Conservation (phyloP, 345 rosid species). For the Raphanus raphanistrum region DNA sequence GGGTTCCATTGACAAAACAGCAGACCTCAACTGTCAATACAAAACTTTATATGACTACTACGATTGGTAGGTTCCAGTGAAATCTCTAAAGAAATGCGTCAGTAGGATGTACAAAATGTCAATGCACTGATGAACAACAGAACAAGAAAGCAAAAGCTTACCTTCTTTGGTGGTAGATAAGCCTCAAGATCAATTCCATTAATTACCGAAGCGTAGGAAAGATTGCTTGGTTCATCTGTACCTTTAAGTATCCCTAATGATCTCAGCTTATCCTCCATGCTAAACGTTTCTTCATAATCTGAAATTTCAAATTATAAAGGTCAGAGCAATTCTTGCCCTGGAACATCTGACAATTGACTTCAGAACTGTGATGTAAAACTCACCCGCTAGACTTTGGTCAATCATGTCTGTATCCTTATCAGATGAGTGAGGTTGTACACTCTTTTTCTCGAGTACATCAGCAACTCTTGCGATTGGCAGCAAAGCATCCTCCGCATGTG, state of each 20-base stretch:
- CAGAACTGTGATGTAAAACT: conserved; percentile 14
- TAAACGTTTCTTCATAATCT: conserved; percentile 44
- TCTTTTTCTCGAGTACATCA: conserved; percentile 46
- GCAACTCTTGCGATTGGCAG: conserved; percentile 66
- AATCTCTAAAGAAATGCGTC: neutral
- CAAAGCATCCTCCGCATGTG: conserved; percentile 82
- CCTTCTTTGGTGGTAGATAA: conserved; percentile 73
- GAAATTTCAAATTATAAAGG: conserved; percentile 23
- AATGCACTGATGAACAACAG: neutral
- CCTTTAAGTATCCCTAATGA: conserved; percentile 52
- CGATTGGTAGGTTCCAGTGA: neutral
- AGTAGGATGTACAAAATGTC: no score
- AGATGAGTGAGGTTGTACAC: conserved; percentile 39
- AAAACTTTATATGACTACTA: conserved; percentile 4
- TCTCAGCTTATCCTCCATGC: conserved; percentile 76
- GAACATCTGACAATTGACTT: conserved; percentile 4
- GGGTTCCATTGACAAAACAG: conserved; percentile 65
- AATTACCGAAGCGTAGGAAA: conserved; percentile 40
- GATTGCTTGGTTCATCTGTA: conserved; percentile 43
- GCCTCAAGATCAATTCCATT: conserved; percentile 60
- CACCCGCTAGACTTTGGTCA: conserved; percentile 58
- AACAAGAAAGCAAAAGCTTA: conserved; percentile 20
- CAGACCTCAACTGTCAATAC: conserved; percentile 60
- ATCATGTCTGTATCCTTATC: conserved; percentile 49
- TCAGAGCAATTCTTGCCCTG: neutral